phyloP scores from a whole-genome alignment of 805 yeast genomes.

The Lipomyces kockii region DNA sequence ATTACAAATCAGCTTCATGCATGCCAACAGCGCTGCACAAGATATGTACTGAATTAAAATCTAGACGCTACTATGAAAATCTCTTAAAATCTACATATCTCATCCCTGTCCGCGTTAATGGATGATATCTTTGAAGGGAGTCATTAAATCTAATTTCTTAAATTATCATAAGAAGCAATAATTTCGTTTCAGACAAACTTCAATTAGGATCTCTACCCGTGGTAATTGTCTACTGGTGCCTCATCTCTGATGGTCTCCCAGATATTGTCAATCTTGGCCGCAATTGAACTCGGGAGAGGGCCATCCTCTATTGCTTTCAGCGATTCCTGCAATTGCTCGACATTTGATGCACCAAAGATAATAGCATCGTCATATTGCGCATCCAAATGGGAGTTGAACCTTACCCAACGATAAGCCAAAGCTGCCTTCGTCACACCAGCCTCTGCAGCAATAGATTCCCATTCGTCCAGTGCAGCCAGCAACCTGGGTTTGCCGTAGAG shows the following conservation, averaged over 20 bases:
- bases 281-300: slow-evolving; percentile 37
- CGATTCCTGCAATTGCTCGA: slow-evolving; percentile 37
- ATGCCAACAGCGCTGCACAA: no score
- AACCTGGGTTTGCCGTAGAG: slow-evolving; percentile 28
- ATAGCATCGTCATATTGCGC: slow-evolving; percentile 37
- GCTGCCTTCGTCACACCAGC: slow-evolving; percentile 24
- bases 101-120: no score
- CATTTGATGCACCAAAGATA: slow-evolving; percentile 38
- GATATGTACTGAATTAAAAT: no score
- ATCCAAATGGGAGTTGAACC: slow-evolving; percentile 34
- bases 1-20: no score
- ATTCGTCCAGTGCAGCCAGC: slow-evolving; percentile 25
- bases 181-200: no score
- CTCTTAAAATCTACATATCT: no score
- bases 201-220: not conserved
- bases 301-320: slow-evolving; percentile 36
- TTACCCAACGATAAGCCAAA: slow-evolving; percentile 38
- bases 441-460: slow-evolving; percentile 15
- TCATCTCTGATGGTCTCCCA: slow-evolving; percentile 40
- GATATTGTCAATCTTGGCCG: slow-evolving; percentile 36
- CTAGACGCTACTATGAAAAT: no score
- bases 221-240: slow-evolving; percentile 39
- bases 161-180: no score
- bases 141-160: no score
- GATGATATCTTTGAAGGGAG: no score